These are phyloP conservation scores for Ustilago sp. DNA, from an alignment of 1,284 basidiomycete genomes.

Conservation along the genomic window DNA sequence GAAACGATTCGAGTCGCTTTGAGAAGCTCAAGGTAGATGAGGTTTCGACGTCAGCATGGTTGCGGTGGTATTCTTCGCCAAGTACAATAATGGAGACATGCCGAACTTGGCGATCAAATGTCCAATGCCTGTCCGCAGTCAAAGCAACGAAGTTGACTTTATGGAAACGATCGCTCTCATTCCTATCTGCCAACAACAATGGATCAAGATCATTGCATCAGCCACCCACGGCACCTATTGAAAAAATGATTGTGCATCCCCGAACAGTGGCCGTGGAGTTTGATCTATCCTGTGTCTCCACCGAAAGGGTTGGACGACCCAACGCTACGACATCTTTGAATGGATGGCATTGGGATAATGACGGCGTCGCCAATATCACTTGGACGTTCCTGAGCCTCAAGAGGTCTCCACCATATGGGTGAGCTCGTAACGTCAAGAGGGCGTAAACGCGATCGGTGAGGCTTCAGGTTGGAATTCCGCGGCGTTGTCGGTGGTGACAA, in stretches of 20 bases:
- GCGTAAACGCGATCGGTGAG: neutral
- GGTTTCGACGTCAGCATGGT: too few relatives aligned
- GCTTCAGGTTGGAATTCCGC: neutral
- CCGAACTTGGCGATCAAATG: too few relatives aligned
- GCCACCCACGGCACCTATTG: neutral
- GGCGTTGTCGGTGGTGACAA: neutral
- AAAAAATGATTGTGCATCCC: neutral
- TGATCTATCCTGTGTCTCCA: neutral
- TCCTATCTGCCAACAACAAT: neutral
- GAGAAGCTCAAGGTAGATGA: slow-evolving; percentile 7
- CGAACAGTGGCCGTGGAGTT: neutral
- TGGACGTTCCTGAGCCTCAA: neutral
- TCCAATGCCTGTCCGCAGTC: too few relatives aligned
- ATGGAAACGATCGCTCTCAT: too few relatives aligned
- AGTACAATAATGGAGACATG: too few relatives aligned
- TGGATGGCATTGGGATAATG: neutral
- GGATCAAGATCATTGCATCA: neutral
- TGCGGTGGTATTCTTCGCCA: too few relatives aligned
- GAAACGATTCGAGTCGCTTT: slow-evolving; percentile 32
- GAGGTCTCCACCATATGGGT: neutral
- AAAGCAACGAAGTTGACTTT: too few relatives aligned
- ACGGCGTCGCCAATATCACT: neutral
- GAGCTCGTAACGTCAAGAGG: neutral
- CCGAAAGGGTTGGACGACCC: neutral
- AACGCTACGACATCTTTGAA: neutral